phyloP scores from a whole-genome alignment of 352 stramenopile species.

The Globisporangium emineosum region DNA sequence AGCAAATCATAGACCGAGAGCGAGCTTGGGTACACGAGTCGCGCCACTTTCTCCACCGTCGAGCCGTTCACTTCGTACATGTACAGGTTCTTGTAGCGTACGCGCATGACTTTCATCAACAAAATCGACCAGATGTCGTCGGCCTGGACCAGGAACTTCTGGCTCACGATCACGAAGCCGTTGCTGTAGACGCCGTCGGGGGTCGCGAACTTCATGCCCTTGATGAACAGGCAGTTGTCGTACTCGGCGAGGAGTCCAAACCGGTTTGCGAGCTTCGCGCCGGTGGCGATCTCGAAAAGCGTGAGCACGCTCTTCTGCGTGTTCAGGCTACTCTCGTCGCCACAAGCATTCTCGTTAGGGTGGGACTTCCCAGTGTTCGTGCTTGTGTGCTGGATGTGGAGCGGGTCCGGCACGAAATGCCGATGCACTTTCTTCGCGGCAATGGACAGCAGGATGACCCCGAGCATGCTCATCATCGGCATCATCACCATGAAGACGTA shows the following conservation, averaged over 20 bases:
- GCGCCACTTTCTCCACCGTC: conserved; percentile 10
- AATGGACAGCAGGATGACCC: background rate
- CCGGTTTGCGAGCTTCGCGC: conserved; percentile 21
- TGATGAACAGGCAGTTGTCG: conserved; percentile 30
- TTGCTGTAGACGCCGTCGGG: conserved; percentile 21
- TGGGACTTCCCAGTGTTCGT: background rate
- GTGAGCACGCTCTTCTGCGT: conserved; percentile 26
- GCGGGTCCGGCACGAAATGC: conserved; percentile 10
- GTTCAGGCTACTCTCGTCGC: background rate
- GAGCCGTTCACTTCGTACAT: conserved; percentile 12
- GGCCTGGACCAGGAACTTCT: background rate
- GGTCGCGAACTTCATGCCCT: conserved; percentile 30
- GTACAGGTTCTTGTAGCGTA: conserved; percentile 13
- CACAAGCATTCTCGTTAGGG: background rate
- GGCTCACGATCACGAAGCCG: conserved; percentile 17
- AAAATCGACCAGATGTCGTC: background rate
- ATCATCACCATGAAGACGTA: background rate
- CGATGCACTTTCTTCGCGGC: conserved; percentile 28
- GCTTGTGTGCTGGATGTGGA: background rate
- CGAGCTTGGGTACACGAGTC: conserved; percentile 10
- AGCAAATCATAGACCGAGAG: conserved; percentile 5
- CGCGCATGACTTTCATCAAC: conserved; percentile 11
- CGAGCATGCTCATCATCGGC: background rate
- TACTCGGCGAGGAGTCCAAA: conserved; percentile 26
- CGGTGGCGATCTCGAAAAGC: no score